Conservation (phyloP, 1,139 yeast genomes). For the Lodderomyces oxycetoniae region DNA sequence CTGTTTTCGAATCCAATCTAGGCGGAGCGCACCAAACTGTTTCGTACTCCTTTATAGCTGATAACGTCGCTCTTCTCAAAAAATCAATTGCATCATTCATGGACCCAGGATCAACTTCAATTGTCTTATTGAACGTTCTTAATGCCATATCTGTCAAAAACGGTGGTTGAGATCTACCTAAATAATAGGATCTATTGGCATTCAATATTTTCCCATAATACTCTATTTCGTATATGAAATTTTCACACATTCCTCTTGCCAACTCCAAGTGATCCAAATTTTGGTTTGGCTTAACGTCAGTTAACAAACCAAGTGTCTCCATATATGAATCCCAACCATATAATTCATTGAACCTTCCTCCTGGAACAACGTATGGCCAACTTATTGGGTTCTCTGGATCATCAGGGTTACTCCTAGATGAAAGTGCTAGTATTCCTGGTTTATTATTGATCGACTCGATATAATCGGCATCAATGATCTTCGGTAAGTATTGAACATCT, state of each 20-base stretch:
- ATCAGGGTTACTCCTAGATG: conserved; percentile 51
- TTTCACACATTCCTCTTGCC: conserved; percentile 89
- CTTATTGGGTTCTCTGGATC: conserved; percentile 54
- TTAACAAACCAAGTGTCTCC: conserved; percentile 78
- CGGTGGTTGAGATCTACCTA: conserved; percentile 97
- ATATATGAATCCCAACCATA: conserved; percentile 99
- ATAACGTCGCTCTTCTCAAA: conserved; percentile 57
- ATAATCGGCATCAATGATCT: conserved; percentile 59
- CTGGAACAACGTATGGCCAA: conserved; percentile 92
- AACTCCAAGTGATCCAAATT: conserved; percentile 38
- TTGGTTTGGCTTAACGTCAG: conserved; percentile 53
- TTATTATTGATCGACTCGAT: conserved; percentile 72
- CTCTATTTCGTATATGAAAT: conserved; percentile 83
- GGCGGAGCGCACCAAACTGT: conserved; percentile 78
- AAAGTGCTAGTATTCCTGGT: conserved; percentile 86
- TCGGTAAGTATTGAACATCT: conserved; percentile 71
- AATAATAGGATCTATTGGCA: conserved; percentile 89
- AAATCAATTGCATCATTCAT: conserved; percentile 48
- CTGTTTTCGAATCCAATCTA: conserved; percentile 69
- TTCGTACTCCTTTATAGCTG: conserved; percentile 84
- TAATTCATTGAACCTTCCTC: conserved; percentile 93
- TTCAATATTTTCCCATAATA: conserved; percentile 91
- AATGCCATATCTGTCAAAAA: conserved; percentile 91
- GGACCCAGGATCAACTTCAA: conserved; percentile 36
- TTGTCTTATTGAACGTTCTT: conserved; percentile 59